phyloP scores from a whole-genome alignment of 768 basidiomycete species.

The Hemileccinum rubropunctum region DNA sequence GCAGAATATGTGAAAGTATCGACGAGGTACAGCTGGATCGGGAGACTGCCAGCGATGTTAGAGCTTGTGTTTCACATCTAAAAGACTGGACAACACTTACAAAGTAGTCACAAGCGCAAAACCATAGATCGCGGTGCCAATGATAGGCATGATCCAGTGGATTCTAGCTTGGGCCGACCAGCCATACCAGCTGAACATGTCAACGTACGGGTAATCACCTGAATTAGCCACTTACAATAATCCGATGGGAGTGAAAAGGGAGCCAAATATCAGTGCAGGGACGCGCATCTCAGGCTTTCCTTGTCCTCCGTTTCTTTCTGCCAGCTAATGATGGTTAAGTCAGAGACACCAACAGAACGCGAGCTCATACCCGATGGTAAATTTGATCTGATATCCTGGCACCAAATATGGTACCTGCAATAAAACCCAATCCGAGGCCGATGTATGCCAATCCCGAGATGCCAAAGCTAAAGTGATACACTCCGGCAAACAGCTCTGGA shows the following conservation, averaged over 20 bases:
- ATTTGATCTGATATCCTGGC: slow-evolving; percentile 45
- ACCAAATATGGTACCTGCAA: slow-evolving; percentile 46
- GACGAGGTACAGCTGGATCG: slow-evolving; percentile 67
- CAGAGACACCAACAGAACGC: background rate
- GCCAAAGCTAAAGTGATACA: slow-evolving; percentile 52
- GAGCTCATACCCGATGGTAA: slow-evolving; percentile 44
- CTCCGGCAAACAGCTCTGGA: slow-evolving; percentile 43
- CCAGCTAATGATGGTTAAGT: slow-evolving; percentile 31
- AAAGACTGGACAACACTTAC: slow-evolving; percentile 34
- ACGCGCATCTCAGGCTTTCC: slow-evolving; percentile 77
- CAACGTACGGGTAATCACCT: background rate
- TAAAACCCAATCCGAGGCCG: slow-evolving; percentile 56
- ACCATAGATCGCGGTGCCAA: slow-evolving; percentile 57
- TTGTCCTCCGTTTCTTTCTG: slow-evolving; percentile 53
- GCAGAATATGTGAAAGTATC: slow-evolving; percentile 70
- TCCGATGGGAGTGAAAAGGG: slow-evolving; percentile 68
- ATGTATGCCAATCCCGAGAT: slow-evolving; percentile 51
- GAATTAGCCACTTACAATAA: slow-evolving; percentile 48
- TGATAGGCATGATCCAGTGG: slow-evolving; percentile 78
- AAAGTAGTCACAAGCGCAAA: slow-evolving; percentile 63
- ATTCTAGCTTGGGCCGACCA: slow-evolving; percentile 67
- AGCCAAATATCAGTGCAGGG: slow-evolving; percentile 70
- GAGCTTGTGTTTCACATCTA: background rate
- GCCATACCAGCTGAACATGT: slow-evolving; percentile 62
- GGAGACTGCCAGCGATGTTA: slow-evolving; percentile 42